phyloP scores from a whole-genome alignment of 2,329 filamentous ascomycete species.

The Aspergillus sp. region DNA sequence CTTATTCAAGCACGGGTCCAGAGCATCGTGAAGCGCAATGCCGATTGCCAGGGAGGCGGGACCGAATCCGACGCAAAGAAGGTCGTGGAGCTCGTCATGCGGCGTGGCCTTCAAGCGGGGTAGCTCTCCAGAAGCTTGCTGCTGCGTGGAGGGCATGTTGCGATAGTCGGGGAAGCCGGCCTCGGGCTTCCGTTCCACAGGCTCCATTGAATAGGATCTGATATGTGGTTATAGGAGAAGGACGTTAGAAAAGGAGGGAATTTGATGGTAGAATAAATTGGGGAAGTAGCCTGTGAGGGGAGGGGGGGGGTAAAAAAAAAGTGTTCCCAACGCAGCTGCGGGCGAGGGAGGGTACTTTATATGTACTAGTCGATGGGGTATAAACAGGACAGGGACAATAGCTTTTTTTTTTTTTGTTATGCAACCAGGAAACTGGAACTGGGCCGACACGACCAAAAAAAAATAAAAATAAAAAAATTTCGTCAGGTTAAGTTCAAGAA shows the following conservation, averaged over 20 bases:
- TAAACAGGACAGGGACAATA: slow-evolving; percentile 7
- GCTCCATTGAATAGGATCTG: slow-evolving; percentile 18
- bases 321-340: slow-evolving; percentile 8
- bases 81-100: slow-evolving; percentile 69
- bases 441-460: not conserved
- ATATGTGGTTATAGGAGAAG: not conserved
- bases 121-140: slow-evolving; percentile 18
- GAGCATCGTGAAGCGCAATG: slow-evolving; percentile 80
- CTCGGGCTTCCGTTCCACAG: slow-evolving; percentile 24
- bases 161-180: slow-evolving; percentile 24
- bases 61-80: slow-evolving; percentile 90
- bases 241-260: not conserved
- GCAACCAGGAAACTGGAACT: not conserved
- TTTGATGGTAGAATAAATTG: not conserved
- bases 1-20: slow-evolving; percentile 50
- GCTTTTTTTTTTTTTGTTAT: slow-evolving; percentile 6
- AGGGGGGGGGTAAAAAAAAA: not conserved
- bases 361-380: slow-evolving; percentile 13
- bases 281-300: not conserved
- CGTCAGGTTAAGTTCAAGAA: not conserved
- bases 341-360: slow-evolving; percentile 16
- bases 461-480: not conserved
- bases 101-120: slow-evolving; percentile 55
- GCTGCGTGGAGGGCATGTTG: slow-evolving; percentile 24
- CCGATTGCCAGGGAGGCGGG: slow-evolving; percentile 88